Evolutionary conservation across 225 moss, liverwort and hornwort genomes (phyloP).

Genomic region (Marchantia paleacea): DNA sequence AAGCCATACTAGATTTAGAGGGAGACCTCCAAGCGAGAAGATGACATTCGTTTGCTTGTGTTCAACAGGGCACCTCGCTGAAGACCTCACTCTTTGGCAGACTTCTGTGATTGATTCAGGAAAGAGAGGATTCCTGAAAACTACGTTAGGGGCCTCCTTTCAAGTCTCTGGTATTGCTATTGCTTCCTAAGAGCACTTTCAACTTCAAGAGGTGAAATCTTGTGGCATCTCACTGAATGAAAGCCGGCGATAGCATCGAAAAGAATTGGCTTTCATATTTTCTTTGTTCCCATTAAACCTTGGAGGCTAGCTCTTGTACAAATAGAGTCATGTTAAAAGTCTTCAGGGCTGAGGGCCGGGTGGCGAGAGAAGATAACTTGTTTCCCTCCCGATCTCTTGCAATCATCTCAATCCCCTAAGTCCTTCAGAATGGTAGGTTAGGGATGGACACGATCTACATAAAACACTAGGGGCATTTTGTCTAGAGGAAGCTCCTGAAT

Average conservation of each 20-base stretch:
- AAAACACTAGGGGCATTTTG: background rate
- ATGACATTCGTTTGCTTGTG: background rate
- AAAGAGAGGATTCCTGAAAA: too few relatives aligned
- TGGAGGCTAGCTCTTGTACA: background rate
- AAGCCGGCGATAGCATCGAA: too few relatives aligned
- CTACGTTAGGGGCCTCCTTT: too few relatives aligned
- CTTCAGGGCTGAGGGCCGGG: too few relatives aligned
- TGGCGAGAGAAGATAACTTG: too few relatives aligned
- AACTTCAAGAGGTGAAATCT: background rate
- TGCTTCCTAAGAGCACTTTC: background rate
- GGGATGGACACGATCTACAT: background rate
- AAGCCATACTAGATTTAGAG: background rate
- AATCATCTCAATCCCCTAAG: background rate
- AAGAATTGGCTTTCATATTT: background rate
- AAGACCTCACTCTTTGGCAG: background rate
- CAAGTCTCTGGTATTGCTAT: too few relatives aligned
- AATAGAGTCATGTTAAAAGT: background rate
- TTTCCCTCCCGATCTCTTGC: background rate
- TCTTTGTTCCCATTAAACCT: background rate
- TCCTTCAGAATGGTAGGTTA: background rate
- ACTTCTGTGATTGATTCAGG: background rate
- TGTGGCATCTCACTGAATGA: too few relatives aligned
- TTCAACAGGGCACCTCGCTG: background rate
- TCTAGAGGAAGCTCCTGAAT: background rate
- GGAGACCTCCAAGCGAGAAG: background rate